Evolutionary conservation across 78 protist genomes (phyloP).

Genomic region (Dictyostelium brefeldianum): DNA sequence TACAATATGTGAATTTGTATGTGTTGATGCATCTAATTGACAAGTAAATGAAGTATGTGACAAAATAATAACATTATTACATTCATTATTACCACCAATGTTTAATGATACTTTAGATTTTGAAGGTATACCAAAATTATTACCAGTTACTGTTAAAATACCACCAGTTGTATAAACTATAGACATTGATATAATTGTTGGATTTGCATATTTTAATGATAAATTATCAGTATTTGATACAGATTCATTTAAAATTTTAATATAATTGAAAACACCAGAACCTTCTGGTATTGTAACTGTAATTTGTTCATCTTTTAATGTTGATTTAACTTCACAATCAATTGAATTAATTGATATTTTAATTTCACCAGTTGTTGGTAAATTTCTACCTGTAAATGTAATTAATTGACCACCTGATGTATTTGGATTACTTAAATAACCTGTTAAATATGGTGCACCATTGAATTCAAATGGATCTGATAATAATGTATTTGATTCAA

Average conservation of each 20-base stretch:
- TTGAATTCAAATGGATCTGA: background rate
- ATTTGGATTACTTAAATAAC: background rate
- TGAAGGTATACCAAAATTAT: background rate
- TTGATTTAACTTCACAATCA: background rate
- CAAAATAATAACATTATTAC: background rate
- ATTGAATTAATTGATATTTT: background rate
- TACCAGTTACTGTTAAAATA: background rate
- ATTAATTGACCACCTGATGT: background rate
- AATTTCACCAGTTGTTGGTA: background rate
- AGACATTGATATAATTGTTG: background rate
- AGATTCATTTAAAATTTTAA: background rate
- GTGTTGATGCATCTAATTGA: background rate
- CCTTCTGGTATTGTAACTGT: background rate
- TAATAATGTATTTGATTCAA: background rate
- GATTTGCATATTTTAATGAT: background rate
- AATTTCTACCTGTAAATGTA: background rate
- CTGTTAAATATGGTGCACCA: slow-evolving; percentile 6
- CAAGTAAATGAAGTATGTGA: background rate
- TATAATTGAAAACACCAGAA: background rate
- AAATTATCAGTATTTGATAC: background rate
- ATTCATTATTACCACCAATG: background rate
- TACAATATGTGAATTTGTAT: background rate
- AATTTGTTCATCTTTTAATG: background rate
- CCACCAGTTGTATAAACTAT: background rate
- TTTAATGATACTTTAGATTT: background rate